Percentiles rank a stretch among this genome's conserved stretches.
Evolutionary conservation across 2,329 filamentous ascomycete genomes (phyloP).

Genomic region (Fusarium torreyae): DNA sequence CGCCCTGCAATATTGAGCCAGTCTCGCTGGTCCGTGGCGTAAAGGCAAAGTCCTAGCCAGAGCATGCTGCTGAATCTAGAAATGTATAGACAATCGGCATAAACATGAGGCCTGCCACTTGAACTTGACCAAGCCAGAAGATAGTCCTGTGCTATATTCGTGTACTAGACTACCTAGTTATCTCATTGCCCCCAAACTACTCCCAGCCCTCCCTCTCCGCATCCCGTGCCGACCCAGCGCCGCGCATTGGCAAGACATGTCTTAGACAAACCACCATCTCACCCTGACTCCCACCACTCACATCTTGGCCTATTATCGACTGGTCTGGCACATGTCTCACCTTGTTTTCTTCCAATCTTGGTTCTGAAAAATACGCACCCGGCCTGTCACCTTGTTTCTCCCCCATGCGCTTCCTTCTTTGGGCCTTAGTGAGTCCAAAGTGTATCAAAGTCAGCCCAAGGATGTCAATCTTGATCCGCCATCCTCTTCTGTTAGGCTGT

Average conservation of each 20-base stretch:
- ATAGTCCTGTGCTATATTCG: not conserved
- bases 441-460: constrained; percentile 20
- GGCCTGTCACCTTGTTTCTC: not conserved
- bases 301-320: constrained; percentile 17
- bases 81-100: constrained; percentile 19
- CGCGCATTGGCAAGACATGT: constrained; percentile 44
- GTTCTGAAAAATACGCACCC: constrained; percentile 26
- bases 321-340: constrained; percentile 32
- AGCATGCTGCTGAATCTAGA: not conserved
- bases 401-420: constrained; percentile 17
- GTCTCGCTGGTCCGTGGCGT: not conserved
- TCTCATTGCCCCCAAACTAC: constrained; percentile 3
- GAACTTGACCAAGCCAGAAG: not conserved
- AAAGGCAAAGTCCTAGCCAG: not conserved
- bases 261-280: constrained; percentile 42
- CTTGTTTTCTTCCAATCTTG: constrained; percentile 23
- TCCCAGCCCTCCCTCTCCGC: constrained; percentile 16
- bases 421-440: constrained; percentile 4
- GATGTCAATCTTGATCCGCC: constrained; percentile 6
- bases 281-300: constrained; percentile 15
- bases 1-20: constrained; percentile 1
- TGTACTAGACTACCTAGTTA: not conserved
- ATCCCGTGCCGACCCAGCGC: constrained; percentile 44
- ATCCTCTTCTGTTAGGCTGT: constrained; percentile 13
- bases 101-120: constrained; percentile 33